Percentiles rank a stretch among this genome's conserved stretches.
These are phyloP conservation scores for Dicorynia guianensis DNA, from an alignment of 306 rosid species.

Conservation along the genomic window DNA sequence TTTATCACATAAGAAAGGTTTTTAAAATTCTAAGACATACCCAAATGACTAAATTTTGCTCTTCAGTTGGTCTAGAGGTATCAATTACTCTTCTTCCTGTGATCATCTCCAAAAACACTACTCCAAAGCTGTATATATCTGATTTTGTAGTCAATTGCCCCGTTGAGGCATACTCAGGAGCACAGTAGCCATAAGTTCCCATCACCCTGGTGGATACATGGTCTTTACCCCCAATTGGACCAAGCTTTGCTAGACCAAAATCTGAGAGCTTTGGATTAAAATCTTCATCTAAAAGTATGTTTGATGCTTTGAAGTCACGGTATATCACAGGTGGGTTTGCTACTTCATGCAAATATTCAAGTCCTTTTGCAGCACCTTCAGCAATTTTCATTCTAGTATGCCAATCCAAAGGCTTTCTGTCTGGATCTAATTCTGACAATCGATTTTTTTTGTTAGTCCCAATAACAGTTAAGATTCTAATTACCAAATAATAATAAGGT, in stretches of 20 bases:
- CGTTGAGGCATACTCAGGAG: constrained; percentile 89
- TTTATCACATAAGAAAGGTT: constrained; percentile 19
- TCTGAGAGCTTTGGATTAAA: constrained; percentile 90
- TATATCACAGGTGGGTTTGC: constrained; percentile 89
- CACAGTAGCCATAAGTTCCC: constrained; percentile 99
- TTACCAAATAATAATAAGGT: neutral
- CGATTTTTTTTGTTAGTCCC: constrained; percentile 32
- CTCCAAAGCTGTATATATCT: constrained; percentile 89
- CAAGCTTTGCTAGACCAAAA: constrained; percentile 93
- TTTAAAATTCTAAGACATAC: constrained; percentile 47
- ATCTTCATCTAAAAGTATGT: constrained; percentile 76
- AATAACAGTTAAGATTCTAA: neutral
- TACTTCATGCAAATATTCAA: constrained; percentile 81
- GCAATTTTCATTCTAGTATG: constrained; percentile 83
- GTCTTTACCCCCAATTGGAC: constrained; percentile 89
- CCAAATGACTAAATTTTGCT: constrained; percentile 81
- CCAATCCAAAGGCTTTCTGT: constrained; percentile 75
- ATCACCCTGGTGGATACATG: constrained; percentile 94
- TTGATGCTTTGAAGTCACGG: constrained; percentile 90
- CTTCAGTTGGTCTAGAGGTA: constrained; percentile 63
- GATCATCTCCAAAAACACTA: constrained; percentile 83
- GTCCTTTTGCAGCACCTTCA: constrained; percentile 89
- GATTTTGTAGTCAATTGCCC: constrained; percentile 83
- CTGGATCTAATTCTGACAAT: constrained; percentile 53
- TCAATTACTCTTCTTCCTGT: constrained; percentile 91